Evolutionary conservation across 495 filamentous ascomycete species (phyloP).

Genomic region (Venustampulla echinocandica): DNA sequence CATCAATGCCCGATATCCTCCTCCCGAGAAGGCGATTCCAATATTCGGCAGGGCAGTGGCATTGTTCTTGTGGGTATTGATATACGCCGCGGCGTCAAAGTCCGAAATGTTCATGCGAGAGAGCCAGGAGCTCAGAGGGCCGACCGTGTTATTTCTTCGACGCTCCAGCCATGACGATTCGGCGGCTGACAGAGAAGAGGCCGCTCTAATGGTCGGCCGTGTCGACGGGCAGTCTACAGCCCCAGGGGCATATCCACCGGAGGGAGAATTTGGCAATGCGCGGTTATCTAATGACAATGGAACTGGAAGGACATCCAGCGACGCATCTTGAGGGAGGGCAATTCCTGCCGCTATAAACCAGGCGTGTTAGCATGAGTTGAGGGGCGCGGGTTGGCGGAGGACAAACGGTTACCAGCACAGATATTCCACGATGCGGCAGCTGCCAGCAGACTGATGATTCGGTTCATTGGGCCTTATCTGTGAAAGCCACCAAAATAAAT

Average conservation of each 20-base stretch:
- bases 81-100: conserved; percentile 66
- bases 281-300: conserved; percentile 9
- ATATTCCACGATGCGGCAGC: conserved; percentile 1
- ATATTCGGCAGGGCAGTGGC: conserved; percentile 53
- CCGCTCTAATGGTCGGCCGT: conserved; percentile 42
- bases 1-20: conserved; percentile 79
- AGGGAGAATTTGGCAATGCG: conserved; percentile 41
- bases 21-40: conserved; percentile 56
- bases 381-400: not conserved
- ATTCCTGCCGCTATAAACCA: no score
- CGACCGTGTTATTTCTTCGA: conserved; percentile 33
- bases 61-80: conserved; percentile 46
- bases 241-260: conserved; percentile 46
- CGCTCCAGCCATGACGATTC: conserved; percentile 61
- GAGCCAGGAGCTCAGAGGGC: conserved; percentile 44
- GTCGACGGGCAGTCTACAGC: conserved; percentile 40
- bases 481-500: no score
- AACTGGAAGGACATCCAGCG: conserved; percentile 11
- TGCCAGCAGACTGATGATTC: no score
- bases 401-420: conserved; percentile 11
- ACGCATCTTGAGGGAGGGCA: conserved; percentile 16
- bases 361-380: not conserved
- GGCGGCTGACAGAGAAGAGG: conserved; percentile 48
- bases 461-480: no score
- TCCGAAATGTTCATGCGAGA: conserved; percentile 60